Evolutionary conservation across 306 rosid genomes (phyloP), one percentile per base, ranked within the genome.

Genomic region (Vicia sativa): DNA sequence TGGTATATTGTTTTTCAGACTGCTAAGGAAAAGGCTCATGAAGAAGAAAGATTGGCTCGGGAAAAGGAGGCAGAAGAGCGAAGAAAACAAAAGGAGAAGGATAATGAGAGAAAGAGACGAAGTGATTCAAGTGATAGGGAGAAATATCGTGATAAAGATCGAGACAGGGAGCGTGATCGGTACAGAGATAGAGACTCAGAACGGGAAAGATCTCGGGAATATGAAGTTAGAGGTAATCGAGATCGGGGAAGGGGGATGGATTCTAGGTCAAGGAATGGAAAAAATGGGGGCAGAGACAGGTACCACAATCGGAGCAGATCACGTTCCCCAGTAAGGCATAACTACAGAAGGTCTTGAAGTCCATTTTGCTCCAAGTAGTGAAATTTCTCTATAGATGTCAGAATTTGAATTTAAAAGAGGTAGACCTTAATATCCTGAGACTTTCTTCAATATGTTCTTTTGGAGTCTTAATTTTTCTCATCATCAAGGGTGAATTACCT

Each of bases 31-130:
- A 90, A 95, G 74, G 89, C 89, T 19, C 66, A 59, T 76, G 97
- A 88, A 77, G 97, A 90, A 78, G 99, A 95, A 78, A 80, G 85
- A 74, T 75, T 85, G 76, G 84, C 86, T 14, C 84, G 88, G 83
- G 99, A 95, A 75, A 95, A 67, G 78, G 99, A 95, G 76, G 85
- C 82, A 46, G 99, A 90, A 76, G 97, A 87, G 62, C 81, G 96
- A 67, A 87, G 53, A 83, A 95, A 88, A 82, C 96, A 65, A 61
- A 87, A 84, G 80, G 99, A 93, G 86, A 84, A 84, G 77, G 97
- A 88, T 39, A 0, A 5, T 68, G 97, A 88, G 59, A 78, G 81
- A 71, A 90, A 77, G 77, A 81, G 83, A 73, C 83, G 82, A 71
- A 66, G 96, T 73, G 84, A 77, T 87, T 95, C 96, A 53, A 84